A percentile compares a stretch with the other conserved stretches of the same genome.
phyloP scores from a whole-genome alignment of 2,329 filamentous ascomycete genomes.

The Aspergillus texensis region DNA sequence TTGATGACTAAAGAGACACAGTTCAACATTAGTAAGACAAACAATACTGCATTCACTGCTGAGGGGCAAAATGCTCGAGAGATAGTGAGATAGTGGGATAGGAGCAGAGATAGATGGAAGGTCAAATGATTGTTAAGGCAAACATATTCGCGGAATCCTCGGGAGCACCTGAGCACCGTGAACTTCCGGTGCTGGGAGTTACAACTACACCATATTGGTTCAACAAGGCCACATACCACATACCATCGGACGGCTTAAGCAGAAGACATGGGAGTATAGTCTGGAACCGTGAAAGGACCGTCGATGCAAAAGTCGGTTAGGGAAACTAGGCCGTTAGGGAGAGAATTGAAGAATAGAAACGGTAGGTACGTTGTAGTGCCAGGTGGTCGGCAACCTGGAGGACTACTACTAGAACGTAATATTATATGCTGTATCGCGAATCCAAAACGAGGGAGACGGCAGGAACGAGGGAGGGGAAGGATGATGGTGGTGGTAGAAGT shows the following conservation, averaged over 20 bases:
- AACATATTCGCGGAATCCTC: slow-evolving; percentile 11
- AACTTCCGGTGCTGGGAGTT: background rate
- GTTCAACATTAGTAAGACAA: slow-evolving; percentile 24
- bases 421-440: background rate
- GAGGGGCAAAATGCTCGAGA: background rate
- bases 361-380: background rate
- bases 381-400: background rate
- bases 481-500: background rate
- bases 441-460: background rate
- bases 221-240: background rate
- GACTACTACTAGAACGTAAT: background rate
- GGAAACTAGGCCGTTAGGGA: background rate
- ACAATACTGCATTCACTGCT: slow-evolving; percentile 4
- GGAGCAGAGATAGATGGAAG: background rate
- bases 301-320: background rate
- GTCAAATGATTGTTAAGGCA: slow-evolving; percentile 10
- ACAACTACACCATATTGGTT: background rate
- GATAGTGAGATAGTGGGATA: background rate
- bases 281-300: background rate
- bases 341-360: background rate
- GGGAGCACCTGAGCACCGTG: slow-evolving; percentile 4
- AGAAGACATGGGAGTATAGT: background rate
- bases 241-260: slow-evolving; percentile 22
- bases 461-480: background rate
- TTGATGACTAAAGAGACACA: slow-evolving; percentile 24